phyloP scores from a whole-genome alignment of 768 basidiomycete species.

The Suillus discolor region DNA sequence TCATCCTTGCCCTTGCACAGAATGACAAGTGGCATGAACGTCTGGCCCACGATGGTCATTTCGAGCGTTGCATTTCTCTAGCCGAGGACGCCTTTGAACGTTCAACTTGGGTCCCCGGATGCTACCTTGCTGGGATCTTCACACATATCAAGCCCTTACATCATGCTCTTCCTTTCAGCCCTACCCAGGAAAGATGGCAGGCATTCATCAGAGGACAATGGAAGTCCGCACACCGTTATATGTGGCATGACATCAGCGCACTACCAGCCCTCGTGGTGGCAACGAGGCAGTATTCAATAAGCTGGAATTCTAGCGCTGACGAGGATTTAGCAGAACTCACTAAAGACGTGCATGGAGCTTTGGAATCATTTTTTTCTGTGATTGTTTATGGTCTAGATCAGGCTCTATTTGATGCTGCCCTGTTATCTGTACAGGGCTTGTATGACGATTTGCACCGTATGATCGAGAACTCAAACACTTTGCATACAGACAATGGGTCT shows the following conservation, averaged over 20 bases:
- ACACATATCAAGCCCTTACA: background rate
- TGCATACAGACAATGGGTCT: too few relatives aligned
- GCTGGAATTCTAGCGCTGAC: too few relatives aligned
- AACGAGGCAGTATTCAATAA: background rate
- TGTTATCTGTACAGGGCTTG: too few relatives aligned
- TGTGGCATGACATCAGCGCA: too few relatives aligned
- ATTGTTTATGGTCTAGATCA: too few relatives aligned
- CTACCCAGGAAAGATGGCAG: background rate
- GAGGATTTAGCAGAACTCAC: background rate
- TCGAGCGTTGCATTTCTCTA: background rate
- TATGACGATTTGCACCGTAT: too few relatives aligned
- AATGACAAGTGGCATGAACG: background rate
- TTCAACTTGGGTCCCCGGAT: background rate
- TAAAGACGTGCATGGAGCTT: background rate
- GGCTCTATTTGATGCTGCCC: too few relatives aligned
- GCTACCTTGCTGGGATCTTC: background rate
- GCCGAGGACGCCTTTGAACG: rapidly evolving
- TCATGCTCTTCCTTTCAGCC: background rate
- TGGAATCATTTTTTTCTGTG: background rate
- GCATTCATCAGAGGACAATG: background rate
- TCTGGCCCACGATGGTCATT: background rate
- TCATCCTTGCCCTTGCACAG: background rate
- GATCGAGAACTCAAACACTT: too few relatives aligned
- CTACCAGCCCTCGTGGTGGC: background rate
- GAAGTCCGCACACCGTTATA: too few relatives aligned